Base-by-base conservation (phyloP, 495 filamentous ascomycete species). In the Oidiodendron maius region DNA sequence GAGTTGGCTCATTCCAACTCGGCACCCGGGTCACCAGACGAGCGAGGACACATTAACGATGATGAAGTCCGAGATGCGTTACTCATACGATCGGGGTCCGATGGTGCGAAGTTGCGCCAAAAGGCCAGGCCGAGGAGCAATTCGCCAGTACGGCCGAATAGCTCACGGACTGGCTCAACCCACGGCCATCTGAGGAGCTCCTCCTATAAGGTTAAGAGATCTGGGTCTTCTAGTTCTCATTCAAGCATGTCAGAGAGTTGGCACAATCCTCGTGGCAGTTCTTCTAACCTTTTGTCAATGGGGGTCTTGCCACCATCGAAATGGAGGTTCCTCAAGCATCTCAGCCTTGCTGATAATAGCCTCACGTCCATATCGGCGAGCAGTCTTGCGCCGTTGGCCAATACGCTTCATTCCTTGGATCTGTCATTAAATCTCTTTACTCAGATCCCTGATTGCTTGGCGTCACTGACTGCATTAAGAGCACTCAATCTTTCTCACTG, bases 401-500 rank as follows among this genome's bases (percentile, higher is more conserved):
- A 87, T 57, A 95, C 85, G 0, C 70, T 98, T 26, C 82, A 87
- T 55, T 96, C 91, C 4, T 73, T 98, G 30, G 93, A 98, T 64
- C 71, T 98, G 23, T 97, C 91, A 0, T 80, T 80, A 13, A 98
- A 98, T 62, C 78, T 95, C 16, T 91, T 97, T 60, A 80, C 80
- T 0, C 87, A 96, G 58, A 84, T 96, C 38, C 93, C 93, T 1
- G 93, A 97, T 61, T 87, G 86, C 57, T 66, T 98, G 26, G 81
- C 89, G 30, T 83, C 78, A 12, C 70, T 98, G 39, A 86, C 86
- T 25, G 82, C 86, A 17, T 75, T 98, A 18, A 79, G 88, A 39
- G 90, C 93, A 20, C 68, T 98, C 39, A 97, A 98, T 59, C 72
- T 98, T 22, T 91, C 91, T 12, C 82, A 89, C 59, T 96, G 93